Base-by-base conservation (phyloP, 805 yeast genomes). In the Sungouiozyma ichnusensis region DNA sequence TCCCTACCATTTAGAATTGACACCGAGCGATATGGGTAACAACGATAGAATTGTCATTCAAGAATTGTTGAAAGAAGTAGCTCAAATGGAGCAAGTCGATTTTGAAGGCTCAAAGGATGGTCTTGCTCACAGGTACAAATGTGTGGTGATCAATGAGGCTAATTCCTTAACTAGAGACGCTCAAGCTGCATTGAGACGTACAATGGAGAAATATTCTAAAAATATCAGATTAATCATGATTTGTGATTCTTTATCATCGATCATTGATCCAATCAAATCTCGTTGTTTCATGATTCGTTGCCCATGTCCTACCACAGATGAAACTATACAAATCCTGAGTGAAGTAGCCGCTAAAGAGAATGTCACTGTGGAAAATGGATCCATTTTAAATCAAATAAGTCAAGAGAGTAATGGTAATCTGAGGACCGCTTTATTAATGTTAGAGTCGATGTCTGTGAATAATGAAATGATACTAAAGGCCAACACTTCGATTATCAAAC, bases 21-120 rank as follows among this genome's bases (percentile, higher is more conserved):
- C 97, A 2, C 99, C 99, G 6, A 76, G 92, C 46, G 98, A 92
- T 63, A 81, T 92, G 80, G 97, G 97, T 5, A 86, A 82, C 61
- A 86, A 87, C 57, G 99, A 92, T 64, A 73, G 97, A 48, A 81
- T 92, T 40, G 96, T 92, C 27, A 87, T 92, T 50, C 97, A 92
- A 59, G 97, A 92, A 54, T 65, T 92, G 46, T 71, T 92, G 52
- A 92, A 92, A 55, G 97, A 92, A 49, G 79, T 92, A 37, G 98
- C 97, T 2, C 94, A 87, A 54, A 84, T 92, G 11, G 96, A 88
- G 55, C 95, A 88, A 56, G 87, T 92, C n/a, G 96, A 88, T 58
- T 79, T 84, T 54, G 71, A 67, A 52, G 66, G 53, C 54, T 67
- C 66, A 48, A 67, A 51, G 24, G 65, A 65, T 20, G 60, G 62